Base-by-base conservation (phyloP, 2,329 filamentous ascomycete genomes). In the Clonostachys chloroleuca region DNA sequence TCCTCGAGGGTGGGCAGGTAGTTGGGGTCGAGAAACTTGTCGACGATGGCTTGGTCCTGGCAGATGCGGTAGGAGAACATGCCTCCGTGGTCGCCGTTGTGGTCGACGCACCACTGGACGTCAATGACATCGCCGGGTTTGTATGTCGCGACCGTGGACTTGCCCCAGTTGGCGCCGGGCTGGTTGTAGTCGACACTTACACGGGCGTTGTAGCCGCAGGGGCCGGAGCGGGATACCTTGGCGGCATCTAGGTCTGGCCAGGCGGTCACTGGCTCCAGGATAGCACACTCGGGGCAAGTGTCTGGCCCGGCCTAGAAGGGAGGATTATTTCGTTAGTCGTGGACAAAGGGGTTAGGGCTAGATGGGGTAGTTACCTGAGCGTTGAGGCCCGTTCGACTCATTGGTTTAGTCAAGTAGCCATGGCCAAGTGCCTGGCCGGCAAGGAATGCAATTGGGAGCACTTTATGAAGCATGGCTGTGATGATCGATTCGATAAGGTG, bases 11-110 rank as follows among this genome's bases (percentile, higher is more conserved):
- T 79, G 0, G 76, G 75, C 4, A 73, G 52, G 50, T 78, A 77
- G 8, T 54, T 56, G 0, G 73, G 66, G 1, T 69, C 67, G 2
- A 77, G 58, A 53, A 80, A 70, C 52, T 73, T 73, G 61, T 77
- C 66, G 33, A 79, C 72, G 0, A 80, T 57, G 0, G 59, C 62
- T 52, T 79, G 74, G 52, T 80, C 62, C 51, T 75, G 68, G 54
- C 75, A 80, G 51, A 79, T 70, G 10, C 76, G 73, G 57, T 77
- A 80, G 53, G 59, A 68, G 59, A 78, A 80, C 75, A 79, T 79
- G 58, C 75, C 77, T 24, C 75, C 75, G 51, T 80, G 76, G 52
- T 80, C 75, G 0, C 77, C 77, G 52, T 79, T 80, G 59, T 77
- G 61, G 53, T 80, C 77, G 16, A 79, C 68, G 45, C 77, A 80